These are phyloP conservation scores for Podospora pseudopauciseta DNA, from an alignment of 495 filamentous ascomycete genomes.

Conservation along the genomic window DNA sequence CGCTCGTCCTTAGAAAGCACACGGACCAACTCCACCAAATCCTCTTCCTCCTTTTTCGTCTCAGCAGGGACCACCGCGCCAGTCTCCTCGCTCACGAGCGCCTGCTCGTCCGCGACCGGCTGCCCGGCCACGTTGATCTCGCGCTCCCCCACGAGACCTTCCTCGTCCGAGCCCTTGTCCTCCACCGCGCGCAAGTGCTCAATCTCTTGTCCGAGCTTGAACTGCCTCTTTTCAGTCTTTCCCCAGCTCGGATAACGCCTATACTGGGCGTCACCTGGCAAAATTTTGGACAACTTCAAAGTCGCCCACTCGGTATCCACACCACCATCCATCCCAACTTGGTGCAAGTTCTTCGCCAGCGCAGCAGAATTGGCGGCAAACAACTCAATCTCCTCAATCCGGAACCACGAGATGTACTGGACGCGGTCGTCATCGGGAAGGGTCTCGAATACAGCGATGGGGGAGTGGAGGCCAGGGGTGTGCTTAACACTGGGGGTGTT, in stretches of 20 bases:
- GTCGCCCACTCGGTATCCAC: neutral
- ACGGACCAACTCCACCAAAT: neutral
- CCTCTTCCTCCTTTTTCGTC: neutral
- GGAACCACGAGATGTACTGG: slow-evolving; percentile 12
- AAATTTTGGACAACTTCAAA: neutral
- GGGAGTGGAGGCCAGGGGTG: neutral
- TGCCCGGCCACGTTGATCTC: neutral
- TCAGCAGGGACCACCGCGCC: neutral
- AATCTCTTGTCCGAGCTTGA: neutral
- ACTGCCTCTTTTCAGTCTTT: neutral
- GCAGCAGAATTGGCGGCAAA: slow-evolving; percentile 9
- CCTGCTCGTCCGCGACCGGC: neutral
- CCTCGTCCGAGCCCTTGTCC: neutral
- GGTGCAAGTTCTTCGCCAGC: neutral
- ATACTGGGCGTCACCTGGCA: neutral
- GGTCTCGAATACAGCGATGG: neutral
- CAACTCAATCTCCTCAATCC: slow-evolving; percentile 11
- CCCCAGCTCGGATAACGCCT: neutral
- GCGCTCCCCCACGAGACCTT: neutral
- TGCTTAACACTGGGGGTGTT: neutral
- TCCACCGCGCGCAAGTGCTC: neutral
- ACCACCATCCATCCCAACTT: neutral
- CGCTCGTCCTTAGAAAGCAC: neutral
- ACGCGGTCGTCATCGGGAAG: neutral
- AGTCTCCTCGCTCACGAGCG: neutral